Evolutionary conservation across 1,284 basidiomycete genomes (phyloP).

Genomic region (Marasmius sp.): DNA sequence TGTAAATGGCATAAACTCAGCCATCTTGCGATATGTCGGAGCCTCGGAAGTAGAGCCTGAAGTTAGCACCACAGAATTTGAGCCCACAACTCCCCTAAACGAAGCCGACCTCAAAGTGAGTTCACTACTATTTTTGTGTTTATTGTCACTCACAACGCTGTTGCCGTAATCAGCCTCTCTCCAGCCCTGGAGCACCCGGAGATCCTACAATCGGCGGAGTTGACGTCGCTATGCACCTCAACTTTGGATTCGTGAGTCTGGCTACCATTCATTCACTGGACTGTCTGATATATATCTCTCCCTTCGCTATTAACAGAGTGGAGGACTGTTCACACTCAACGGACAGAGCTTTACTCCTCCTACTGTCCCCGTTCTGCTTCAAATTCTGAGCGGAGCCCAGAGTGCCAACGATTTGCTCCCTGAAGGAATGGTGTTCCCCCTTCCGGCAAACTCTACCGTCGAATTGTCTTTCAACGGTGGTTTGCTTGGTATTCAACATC

Average conservation of each 20-base stretch:
- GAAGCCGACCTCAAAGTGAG: slow-evolving; percentile 17
- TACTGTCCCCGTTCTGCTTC: slow-evolving; percentile 15
- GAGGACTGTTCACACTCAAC: slow-evolving; percentile 11
- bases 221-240: slow-evolving; percentile 21
- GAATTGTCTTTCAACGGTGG: slow-evolving; percentile 19
- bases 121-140: neutral
- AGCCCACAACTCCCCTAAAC: slow-evolving; percentile 7
- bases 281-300: slow-evolving; percentile 22
- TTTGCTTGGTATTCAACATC: slow-evolving; percentile 24
- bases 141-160: slow-evolving; percentile 23
- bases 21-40: slow-evolving; percentile 44
- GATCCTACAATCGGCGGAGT: slow-evolving; percentile 27
- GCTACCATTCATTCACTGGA: slow-evolving; percentile 20
- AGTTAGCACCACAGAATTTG: neutral
- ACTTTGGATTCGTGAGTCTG: neutral
- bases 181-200: slow-evolving; percentile 31
- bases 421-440: slow-evolving; percentile 22
- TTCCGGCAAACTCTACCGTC: slow-evolving; percentile 32
- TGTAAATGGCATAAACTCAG: slow-evolving; percentile 32
- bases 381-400: slow-evolving; percentile 34
- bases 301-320: neutral
- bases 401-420: slow-evolving; percentile 24
- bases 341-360: slow-evolving; percentile 8
- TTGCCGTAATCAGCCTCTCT: slow-evolving; percentile 30
- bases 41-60: slow-evolving; percentile 36